These are phyloP conservation scores for Geotrichum ghanense DNA, from an alignment of 805 yeast genomes.

Conservation along the genomic window DNA sequence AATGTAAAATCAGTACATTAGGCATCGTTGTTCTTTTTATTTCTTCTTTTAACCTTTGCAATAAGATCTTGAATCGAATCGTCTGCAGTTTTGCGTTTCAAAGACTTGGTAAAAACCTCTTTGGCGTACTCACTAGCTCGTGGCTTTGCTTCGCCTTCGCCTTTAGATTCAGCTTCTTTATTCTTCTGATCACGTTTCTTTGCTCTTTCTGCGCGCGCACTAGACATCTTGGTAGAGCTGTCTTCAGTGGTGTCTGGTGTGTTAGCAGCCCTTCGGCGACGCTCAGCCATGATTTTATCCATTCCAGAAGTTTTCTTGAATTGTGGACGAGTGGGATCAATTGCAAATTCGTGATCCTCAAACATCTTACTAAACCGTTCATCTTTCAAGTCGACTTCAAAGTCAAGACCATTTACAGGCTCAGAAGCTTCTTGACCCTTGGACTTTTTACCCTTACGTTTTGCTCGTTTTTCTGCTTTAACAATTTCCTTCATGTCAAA, in stretches of 20 bases:
- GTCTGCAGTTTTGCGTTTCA: background rate
- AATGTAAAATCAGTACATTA: no score
- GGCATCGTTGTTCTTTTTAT: background rate
- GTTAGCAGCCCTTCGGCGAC: conserved; percentile 27
- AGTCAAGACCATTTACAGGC: conserved; percentile 32
- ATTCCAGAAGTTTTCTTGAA: conserved; percentile 80
- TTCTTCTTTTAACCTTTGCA: conserved; percentile 1
- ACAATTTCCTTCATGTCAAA: conserved; percentile 70
- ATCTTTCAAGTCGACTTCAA: conserved; percentile 60
- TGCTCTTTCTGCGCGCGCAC: conserved; percentile 5
- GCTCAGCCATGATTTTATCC: conserved; percentile 70
- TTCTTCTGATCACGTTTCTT: background rate
- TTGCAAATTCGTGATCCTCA: conserved; percentile 81
- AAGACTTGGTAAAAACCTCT: background rate
- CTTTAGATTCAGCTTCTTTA: background rate
- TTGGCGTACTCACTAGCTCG: background rate
- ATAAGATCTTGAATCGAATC: background rate
- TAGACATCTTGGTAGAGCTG: conserved; percentile 5
- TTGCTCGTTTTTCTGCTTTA: conserved; percentile 53
- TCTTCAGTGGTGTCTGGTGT: conserved; percentile 3
- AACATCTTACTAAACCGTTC: conserved; percentile 76
- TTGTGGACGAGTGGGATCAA: conserved; percentile 89
- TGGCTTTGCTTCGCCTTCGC: background rate
- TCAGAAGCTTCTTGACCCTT: conserved; percentile 32
- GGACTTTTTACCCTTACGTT: conserved; percentile 29